Conservation (phyloP, 805 yeast genomes). For the Zygosaccharomyces pseudorouxii region DNA sequence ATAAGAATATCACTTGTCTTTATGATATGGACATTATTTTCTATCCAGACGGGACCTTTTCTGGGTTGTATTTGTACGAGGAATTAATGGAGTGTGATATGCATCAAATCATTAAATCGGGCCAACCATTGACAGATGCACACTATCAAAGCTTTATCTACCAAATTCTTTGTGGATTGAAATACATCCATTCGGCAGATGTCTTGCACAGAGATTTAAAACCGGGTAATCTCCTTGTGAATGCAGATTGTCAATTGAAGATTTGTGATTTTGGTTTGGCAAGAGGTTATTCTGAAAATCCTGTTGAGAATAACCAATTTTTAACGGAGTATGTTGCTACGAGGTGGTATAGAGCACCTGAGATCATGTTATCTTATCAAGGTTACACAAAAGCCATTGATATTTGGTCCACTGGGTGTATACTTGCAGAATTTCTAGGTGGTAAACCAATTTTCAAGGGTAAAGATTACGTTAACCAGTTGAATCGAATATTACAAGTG, state of each 20-base stretch:
- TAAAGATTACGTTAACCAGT: slow-evolving; percentile 91
- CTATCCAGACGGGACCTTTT: slow-evolving; percentile 63
- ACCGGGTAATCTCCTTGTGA: slow-evolving; percentile 88
- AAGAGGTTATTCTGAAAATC: slow-evolving; percentile 78
- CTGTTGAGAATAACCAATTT: slow-evolving; percentile 86
- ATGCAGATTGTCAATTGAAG: slow-evolving; percentile 94
- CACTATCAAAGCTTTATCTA: slow-evolving; percentile 92
- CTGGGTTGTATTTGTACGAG: slow-evolving; percentile 89
- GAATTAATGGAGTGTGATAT: slow-evolving; percentile 98
- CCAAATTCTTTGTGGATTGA: slow-evolving; percentile 86
- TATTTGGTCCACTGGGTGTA: slow-evolving; percentile 97
- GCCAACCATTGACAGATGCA: slow-evolving; percentile 88
- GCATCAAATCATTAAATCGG: slow-evolving; percentile 94
- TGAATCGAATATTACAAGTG: slow-evolving; percentile 78
- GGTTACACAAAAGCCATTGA: slow-evolving; percentile 95
- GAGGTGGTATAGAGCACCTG: slow-evolving; percentile 98
- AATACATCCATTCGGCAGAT: slow-evolving; percentile 86
- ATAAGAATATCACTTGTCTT: slow-evolving; percentile 90
- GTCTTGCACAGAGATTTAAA: slow-evolving; percentile 91
- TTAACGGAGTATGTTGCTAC: slow-evolving; percentile 97
- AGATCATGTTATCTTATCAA: slow-evolving; percentile 90
- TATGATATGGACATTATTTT: slow-evolving; percentile 88
- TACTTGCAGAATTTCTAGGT: slow-evolving; percentile 87
- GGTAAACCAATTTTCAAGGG: slow-evolving; percentile 92
- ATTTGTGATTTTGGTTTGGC: slow-evolving; percentile 97